Base-by-base conservation (phyloP, 2,329 filamentous ascomycete genomes). In the Colletotrichum sidae region DNA sequence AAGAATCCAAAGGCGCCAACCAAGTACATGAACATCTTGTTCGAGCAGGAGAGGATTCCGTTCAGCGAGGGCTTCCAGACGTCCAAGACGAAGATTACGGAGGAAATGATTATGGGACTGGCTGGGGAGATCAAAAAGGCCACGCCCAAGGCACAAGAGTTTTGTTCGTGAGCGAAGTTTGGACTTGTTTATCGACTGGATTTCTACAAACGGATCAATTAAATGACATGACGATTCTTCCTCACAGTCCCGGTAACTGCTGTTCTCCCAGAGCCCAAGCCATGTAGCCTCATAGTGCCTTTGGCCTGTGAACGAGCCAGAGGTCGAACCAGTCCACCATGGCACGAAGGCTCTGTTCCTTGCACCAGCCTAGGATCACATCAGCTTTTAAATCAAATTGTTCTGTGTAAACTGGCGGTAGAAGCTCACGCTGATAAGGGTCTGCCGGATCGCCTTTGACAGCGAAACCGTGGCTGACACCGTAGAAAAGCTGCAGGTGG, bases 381-480 rank as follows among this genome's bases (percentile, higher is more conserved):
- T 1, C 3, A 68, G 74, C 70, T 42, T 39, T 3, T 11, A 8
- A 8, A 4, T 15, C 8, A 1, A 35, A 17, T 10, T 34, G 11
- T 11, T 57, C 77, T 78, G 70, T 68, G 81, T 72, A 67, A 81
- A 82, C 2, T 75, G 75, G 39, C 15, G 38, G n/a, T 7, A 8
- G 9, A n/a, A 17, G 51, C 62, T 57, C 12, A 65, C 62, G 62
- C 10, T 65, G 62, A 33, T 65, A 65, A 1, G 62, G 62, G 8
- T 82, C 75, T 11, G 79, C 71, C 46, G 78, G 71, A 69, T 91
- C 86, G 3, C 79, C 83, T 55, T 88, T 83, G 8, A 89, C 83
- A 8, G 86, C 86, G 72, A 91, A 92, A 0, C 89, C 88, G 72
- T 91, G 90, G 65, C 80, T 76, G 13, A 90, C 86, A 42, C 83